Percentiles rank a stretch among this genome's conserved stretches.
phyloP scores from a whole-genome alignment of 2,329 filamentous ascomycete genomes.

The Penicillium sp. region DNA sequence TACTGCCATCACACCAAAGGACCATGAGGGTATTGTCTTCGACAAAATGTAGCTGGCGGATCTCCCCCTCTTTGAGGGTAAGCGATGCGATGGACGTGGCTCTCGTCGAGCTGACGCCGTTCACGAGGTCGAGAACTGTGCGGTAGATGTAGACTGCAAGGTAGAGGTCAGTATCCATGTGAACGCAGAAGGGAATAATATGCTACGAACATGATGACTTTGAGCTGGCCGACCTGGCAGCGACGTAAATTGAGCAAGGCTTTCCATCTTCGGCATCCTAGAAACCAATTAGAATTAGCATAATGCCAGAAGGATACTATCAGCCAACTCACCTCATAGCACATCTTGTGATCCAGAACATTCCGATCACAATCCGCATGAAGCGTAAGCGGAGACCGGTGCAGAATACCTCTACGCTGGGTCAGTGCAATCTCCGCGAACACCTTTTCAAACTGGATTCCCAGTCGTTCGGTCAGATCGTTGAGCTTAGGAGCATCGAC shows the following conservation, averaged over 20 bases:
- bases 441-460: conserved; percentile 55
- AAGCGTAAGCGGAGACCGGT: conserved; percentile 54
- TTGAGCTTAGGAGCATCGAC: conserved; percentile 58
- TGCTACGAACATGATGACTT: conserved; percentile 30
- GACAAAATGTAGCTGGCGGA: conserved; percentile 63
- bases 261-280: conserved; percentile 25
- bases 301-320: background rate
- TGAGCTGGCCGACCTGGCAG: conserved; percentile 31
- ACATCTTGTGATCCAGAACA: conserved; percentile 57
- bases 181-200: background rate
- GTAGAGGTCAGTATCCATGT: conserved; percentile 7
- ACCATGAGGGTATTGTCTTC: conserved; percentile 59
- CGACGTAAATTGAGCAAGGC: conserved; percentile 33
- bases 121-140: conserved; percentile 50
- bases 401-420: conserved; percentile 63
- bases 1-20: conserved; percentile 46
- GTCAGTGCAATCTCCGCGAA: conserved; percentile 66
- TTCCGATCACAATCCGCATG: conserved; percentile 37
- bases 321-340: conserved; percentile 40
- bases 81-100: conserved; percentile 30
- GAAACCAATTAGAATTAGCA: conserved; percentile 10
- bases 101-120: conserved; percentile 54
- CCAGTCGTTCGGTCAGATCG: conserved; percentile 58
- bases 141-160: conserved; percentile 56
- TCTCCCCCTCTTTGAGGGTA: conserved; percentile 32